These are phyloP conservation scores for Detonula confervacea DNA, from an alignment of 352 stramenopile genomes.

Conservation along the genomic window DNA sequence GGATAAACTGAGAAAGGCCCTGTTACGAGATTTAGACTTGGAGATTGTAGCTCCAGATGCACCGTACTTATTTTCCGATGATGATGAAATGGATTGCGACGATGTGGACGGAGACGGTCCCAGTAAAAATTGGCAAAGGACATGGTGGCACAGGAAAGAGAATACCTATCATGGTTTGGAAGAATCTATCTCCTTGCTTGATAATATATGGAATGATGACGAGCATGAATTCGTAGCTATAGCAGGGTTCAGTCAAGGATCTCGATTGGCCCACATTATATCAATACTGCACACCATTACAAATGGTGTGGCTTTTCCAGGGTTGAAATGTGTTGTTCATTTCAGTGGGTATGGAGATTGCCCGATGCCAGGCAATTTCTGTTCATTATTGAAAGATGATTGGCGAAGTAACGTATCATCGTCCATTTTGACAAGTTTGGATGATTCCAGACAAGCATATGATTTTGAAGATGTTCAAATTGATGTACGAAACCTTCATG, in stretches of 20 bases:
- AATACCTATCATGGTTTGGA: constrained; percentile 73
- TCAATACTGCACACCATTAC: constrained; percentile 43
- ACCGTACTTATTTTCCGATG: constrained; percentile 42
- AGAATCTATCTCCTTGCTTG: constrained; percentile 55
- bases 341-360: constrained; percentile 69
- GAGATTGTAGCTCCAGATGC: constrained; percentile 69
- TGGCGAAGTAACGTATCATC: constrained; percentile 7
- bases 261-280: constrained; percentile 71
- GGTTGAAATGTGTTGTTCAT: constrained; percentile 67
- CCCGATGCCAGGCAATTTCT: constrained; percentile 55
- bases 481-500: constrained; percentile 64
- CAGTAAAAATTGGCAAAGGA: constrained; percentile 33
- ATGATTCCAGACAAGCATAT: background rate
- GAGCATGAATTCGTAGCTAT: constrained; percentile 66
- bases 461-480: constrained; percentile 26
- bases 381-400: constrained; percentile 8
- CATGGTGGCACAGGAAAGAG: constrained; percentile 69
- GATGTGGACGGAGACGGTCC: constrained; percentile 32
- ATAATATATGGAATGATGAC: constrained; percentile 47
- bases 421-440: background rate
- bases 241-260: constrained; percentile 78
- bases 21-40: constrained; percentile 24
- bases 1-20: constrained; percentile 26
- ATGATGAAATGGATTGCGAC: constrained; percentile 15
- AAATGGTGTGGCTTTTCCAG: constrained; percentile 53